phyloP scores from a whole-genome alignment of 257 asterid genomes.

The Pogostemon cablin region DNA sequence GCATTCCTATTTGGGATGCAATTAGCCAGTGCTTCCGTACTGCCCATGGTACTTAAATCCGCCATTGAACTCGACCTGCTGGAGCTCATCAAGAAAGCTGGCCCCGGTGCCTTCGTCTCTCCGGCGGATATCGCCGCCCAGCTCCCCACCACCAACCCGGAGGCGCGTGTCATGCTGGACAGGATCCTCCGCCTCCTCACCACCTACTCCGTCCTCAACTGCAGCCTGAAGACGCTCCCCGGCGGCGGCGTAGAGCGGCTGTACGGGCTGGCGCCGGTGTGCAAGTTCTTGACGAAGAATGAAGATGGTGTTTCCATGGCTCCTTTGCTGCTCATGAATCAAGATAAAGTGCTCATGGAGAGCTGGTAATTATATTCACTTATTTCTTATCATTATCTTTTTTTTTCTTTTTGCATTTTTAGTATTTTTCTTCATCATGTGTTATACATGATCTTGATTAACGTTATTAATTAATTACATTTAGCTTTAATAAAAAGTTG shows the following conservation, averaged over 20 bases:
- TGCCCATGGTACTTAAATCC: conserved; percentile 72
- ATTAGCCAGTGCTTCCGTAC: conserved; percentile 66
- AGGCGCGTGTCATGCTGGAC: conserved; percentile 58
- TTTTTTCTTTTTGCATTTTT: too few relatives aligned
- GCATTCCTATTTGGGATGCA: conserved; percentile 60
- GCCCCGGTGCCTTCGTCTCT: conserved; percentile 57
- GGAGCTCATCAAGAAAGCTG: conserved; percentile 67
- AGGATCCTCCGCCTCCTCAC: conserved; percentile 79
- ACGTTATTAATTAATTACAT: too few relatives aligned
- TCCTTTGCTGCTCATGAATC: conserved; percentile 76
- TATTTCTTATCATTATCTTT: too few relatives aligned
- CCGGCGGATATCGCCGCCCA: conserved; percentile 61
- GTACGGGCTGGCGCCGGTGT: conserved; percentile 64
- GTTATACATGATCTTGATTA: too few relatives aligned
- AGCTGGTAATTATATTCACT: conserved; percentile 55
- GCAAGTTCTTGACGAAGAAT: conserved; percentile 67
- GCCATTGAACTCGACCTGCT: conserved; percentile 76
- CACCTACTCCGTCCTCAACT: conserved; percentile 50
- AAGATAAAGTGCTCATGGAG: conserved; percentile 84
- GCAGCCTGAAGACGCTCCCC: conserved; percentile 43
- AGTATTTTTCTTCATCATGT: too few relatives aligned
- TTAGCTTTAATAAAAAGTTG: too few relatives aligned
- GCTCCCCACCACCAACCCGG: conserved; percentile 54
- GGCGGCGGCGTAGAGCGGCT: conserved; percentile 58
- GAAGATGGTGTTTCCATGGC: conserved; percentile 76